Conservation (phyloP, 139 green algal genomes). For the Coelastrella sp. region DNA sequence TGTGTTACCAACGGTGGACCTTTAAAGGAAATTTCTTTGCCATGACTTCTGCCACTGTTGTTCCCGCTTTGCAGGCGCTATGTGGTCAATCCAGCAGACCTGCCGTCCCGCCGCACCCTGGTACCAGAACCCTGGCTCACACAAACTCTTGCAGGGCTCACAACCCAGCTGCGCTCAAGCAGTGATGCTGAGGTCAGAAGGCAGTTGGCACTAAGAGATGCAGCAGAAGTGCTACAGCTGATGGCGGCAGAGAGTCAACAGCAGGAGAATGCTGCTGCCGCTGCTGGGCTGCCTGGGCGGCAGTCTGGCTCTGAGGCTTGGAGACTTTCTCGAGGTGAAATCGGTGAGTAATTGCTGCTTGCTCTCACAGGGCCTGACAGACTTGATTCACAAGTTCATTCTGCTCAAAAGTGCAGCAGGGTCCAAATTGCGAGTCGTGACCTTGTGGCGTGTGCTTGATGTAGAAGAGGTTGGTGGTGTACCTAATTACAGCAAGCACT, state of each 20-base stretch:
- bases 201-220: constrained; percentile 37
- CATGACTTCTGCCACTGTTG: not conserved
- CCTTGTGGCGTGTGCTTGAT: not conserved
- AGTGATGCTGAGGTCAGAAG: not conserved
- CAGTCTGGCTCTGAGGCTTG: constrained; percentile 63
- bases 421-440: no score
- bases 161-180: not conserved
- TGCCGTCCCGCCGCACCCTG: constrained; percentile 25
- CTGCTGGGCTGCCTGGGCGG: constrained; percentile 53
- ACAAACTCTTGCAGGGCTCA: not conserved
- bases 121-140: constrained; percentile 48
- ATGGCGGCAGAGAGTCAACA: constrained; percentile 3
- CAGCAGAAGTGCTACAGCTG: constrained; percentile 48
- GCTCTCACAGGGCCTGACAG: no score
- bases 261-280: constrained; percentile 9
- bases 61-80: constrained; percentile 3
- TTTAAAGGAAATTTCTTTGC: no score
- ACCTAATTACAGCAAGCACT: not conserved
- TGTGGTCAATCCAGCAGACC: not conserved
- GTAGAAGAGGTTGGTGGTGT: no score
- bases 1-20: no score
- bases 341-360: constrained; percentile 32
- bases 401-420: no score
- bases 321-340: constrained; percentile 61
- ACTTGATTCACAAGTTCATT: no score